Evolutionary conservation across 1,139 yeast species (phyloP), one percentile per base, ranked within the genome.

Genomic region (Yamadazyma trypodendri): DNA sequence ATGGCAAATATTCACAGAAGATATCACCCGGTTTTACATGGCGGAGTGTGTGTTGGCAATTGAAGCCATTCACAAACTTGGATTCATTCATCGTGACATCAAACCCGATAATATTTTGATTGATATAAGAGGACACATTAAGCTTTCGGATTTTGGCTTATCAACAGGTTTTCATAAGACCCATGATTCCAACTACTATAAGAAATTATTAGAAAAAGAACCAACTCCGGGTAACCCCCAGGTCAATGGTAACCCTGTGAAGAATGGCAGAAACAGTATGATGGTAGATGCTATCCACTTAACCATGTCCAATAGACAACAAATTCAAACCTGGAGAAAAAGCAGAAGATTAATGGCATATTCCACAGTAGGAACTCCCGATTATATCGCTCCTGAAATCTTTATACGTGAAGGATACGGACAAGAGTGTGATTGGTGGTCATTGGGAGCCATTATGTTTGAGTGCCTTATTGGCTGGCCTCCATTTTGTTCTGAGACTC

Each of bases 401-500:
- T 94, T 92, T 54, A 73, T 90, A 37, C 95, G 92, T 55, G 96
- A 92, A 67, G 99, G 99, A 3, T 94, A 92, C 61, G 97, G 98
- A 13, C 97, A 90, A 65, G 97, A 92, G 60, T 94, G 99, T 66
- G 99, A 92, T 61, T 92, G 99, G 99, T 92, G 98, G 98, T 88
- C 97, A 4, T 68, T 92, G 29, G 99, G 99, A 20, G 96, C 97
- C 1, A 92, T 92, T 58, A 92, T 92, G 99, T 92, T 87, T 65
- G 99, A 92, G 69, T 92, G 98, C 70, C 71, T 92, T 46, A 88
- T 92, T 47, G 99, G 99, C 14, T 92, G 98, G 97, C 98, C 99
- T 16, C 99, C 99, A 39, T 92, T 92, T 65, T 94, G 98, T 65
- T 85, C 96, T 1, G 98, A 92, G 58, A 88, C 97, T 4, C 97